phyloP scores from a whole-genome alignment of 129 eudicot species.

The Heracleum sosnowskyi region DNA sequence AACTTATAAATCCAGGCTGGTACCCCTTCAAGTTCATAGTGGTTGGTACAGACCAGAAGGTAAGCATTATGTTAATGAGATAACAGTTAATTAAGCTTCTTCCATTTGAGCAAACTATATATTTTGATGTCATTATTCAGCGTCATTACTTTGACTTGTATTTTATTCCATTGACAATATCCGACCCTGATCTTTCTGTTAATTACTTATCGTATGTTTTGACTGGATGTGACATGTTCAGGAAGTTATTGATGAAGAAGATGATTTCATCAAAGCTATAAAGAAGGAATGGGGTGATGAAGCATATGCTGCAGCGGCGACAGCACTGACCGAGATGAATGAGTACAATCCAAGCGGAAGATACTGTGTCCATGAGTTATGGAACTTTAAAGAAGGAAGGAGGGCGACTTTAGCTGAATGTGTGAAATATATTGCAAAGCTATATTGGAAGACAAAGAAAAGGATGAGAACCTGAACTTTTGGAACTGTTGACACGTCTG shows the following conservation, averaged over 20 bases:
- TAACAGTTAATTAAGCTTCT: background rate
- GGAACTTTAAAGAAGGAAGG: conserved; percentile 32
- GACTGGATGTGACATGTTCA: background rate
- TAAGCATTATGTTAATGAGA: conserved; percentile 5
- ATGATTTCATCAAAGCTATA: conserved; percentile 22
- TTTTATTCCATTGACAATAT: background rate
- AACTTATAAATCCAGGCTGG: conserved; percentile 66
- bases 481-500: background rate
- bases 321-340: conserved; percentile 33
- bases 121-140: background rate
- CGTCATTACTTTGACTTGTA: background rate
- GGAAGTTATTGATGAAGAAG: conserved; percentile 43
- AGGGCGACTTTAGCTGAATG: conserved; percentile 31
- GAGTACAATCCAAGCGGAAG: conserved; percentile 45
- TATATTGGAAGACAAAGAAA: background rate
- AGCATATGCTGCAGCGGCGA: conserved; percentile 24
- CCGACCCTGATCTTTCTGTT: too few species aligned
- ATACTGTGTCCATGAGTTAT: conserved; percentile 29
- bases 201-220: background rate
- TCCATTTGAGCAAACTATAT: background rate
- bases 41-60: conserved; percentile 18
- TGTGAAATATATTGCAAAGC: background rate
- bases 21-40: conserved; percentile 58
- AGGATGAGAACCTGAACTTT: background rate
- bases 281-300: conserved; percentile 21